Evolutionary conservation across 805 yeast species (phyloP).

Genomic region (Metschnikowia orientalis): DNA sequence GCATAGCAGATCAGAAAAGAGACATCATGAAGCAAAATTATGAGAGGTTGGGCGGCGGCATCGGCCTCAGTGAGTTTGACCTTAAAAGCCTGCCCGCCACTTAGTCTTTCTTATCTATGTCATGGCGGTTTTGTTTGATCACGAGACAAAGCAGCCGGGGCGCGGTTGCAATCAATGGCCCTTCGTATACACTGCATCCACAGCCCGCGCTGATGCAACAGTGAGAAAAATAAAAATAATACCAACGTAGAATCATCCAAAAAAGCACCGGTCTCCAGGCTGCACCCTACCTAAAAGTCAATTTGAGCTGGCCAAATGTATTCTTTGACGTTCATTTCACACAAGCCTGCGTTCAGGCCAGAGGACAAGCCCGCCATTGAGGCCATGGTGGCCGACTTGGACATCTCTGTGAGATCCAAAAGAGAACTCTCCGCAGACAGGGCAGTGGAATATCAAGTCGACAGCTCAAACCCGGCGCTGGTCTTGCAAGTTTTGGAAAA

Average conservation of each 20-base stretch:
- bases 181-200: too few species aligned
- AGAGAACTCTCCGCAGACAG: constrained; percentile 15
- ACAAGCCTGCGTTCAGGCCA: constrained; percentile 9
- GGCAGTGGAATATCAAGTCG: constrained; percentile 18
- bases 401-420: constrained; percentile 11
- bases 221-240: too few species aligned
- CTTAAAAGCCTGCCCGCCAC: constrained; percentile 27
- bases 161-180: too few species aligned
- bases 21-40: constrained; percentile 32
- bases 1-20: constrained; percentile 38
- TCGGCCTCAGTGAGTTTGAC: constrained; percentile 56
- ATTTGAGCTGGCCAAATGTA: too few species aligned
- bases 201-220: too few species aligned
- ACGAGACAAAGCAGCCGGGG: too few species aligned
- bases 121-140: too few species aligned
- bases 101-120: too few species aligned
- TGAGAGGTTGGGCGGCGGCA: constrained; percentile 40
- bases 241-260: too few species aligned
- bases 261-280: too few species aligned
- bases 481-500: constrained; percentile 11
- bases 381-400: constrained; percentile 10
- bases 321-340: constrained; percentile 18
- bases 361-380: constrained; percentile 12
- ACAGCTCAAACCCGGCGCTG: constrained; percentile 14
- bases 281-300: too few species aligned